Evolutionary conservation across 148 eudicot genomes (phyloP), one percentile per base, ranked within the genome.

Genomic region (Rhododendron ovatum): DNA sequence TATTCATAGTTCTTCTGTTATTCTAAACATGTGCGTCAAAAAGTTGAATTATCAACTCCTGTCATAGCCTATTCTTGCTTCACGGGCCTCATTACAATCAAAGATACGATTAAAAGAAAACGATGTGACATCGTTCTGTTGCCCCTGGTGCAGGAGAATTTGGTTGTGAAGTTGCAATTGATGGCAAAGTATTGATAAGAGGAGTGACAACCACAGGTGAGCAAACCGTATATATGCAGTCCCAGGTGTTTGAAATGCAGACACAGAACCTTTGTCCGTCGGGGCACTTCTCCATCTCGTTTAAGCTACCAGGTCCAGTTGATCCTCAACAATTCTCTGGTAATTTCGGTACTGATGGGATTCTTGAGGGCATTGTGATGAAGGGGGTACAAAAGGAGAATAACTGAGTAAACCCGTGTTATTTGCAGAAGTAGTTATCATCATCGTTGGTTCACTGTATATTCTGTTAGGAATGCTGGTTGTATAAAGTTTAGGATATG

Each of bases 301-400:
- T 96, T 83, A 90, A 88, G 82, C 90, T 96, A 77, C 99, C 99
- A 13, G 99, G 99, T 53, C 98, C 98, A 0, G 98, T 96, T 80
- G 96, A 96, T 85, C 98, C 98, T n/a, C 94, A 87, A 45, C 89
- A 89, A 50, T 96, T 95, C 86, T 89, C 90, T 1, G 98, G 98
- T 8, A 93, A 86, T 83, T 96, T 95, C 81, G 94, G 96, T 18
- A 85, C 95, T 20, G 96, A 95, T 89, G 99, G 93, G 22, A 93
- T 96, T 86, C 94, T 96, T 7, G 98, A 95, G 86, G 99, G 99
- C 51, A 86, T 92, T 22, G 98, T 93, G 53, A 87, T 92, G 91
- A 96, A 95, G 48, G 48, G 88, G 91, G 73, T 22, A 85, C 67
- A 22, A 65, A 63, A 30, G 22, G 85, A 73, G 63, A 69, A 41